Evolutionary conservation across 768 basidiomycete species (phyloP), one percentile per base, ranked within the genome.

Genomic region (Cystobasidium tubakii): DNA sequence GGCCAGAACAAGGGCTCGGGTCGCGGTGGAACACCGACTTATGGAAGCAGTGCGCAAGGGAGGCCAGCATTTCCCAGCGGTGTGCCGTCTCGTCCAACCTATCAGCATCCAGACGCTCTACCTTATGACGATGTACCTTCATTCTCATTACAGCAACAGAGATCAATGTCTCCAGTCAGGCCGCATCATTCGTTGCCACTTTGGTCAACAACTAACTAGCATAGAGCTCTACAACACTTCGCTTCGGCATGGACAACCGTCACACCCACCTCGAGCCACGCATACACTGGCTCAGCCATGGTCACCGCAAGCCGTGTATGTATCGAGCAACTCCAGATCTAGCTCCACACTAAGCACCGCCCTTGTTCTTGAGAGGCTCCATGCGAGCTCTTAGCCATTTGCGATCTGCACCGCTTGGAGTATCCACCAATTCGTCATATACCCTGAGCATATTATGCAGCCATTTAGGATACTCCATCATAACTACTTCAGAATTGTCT

Each of bases 21-120:
- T n/a, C n/a, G n/a, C n/a, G n/a, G n/a, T n/a, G n/a, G n/a, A n/a
- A n/a, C n/a, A n/a, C n/a, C n/a, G n/a, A n/a, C n/a, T n/a, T n/a
- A 44, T 50, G 50, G 29, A 10, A 50, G 31, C 27, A 9, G 13
- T 7, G 19, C 66, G 25, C 46, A 23, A 13, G 29, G 27, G 25
- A 50, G 27, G 39, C 27, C 63, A 21, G n/a, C 12, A 53, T 3
- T 31, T 13, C 23, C 69, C 1, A 46, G 60, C 31, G 53, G 6
- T 19, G 15, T 71, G 21, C 69, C 69, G 6, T 17, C 50, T 21
- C n/a, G 54, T 19, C 69, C 69, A 34, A 15, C 27, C 27, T 71
- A 55, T 53, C 69, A 62, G 69, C 69, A 71, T 71, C 69, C 69
- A 6, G 69, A 71, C 39, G 69, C 69, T 36, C 69, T 71, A 21